Base-by-base conservation (phyloP, 352 stramenopile species). In the Bremia lactucae region DNA sequence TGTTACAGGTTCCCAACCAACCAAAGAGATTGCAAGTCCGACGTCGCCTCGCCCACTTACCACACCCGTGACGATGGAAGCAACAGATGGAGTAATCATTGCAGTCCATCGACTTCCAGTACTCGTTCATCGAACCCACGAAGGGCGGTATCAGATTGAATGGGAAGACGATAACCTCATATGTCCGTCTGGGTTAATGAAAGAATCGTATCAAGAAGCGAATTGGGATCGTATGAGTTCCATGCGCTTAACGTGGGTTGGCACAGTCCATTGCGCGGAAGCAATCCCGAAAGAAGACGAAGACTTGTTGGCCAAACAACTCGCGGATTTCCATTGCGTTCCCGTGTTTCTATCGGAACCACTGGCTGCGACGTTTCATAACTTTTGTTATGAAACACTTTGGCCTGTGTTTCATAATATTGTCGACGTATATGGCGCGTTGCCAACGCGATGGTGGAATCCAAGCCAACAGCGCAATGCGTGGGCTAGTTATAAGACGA, bases 361-460 rank as follows among this genome's bases (percentile, higher is more conserved):
- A 14, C 55, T 98, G 13, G 68, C 62, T 9, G 62, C 85, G 19
- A 94, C 78, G 20, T 94, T 90, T 46, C 92, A 97, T 62, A 79
- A 80, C 25, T 98, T 97, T 61, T 98, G 95, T 69, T 98, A 98
- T 58, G 87, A 90, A 15, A 94, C 96, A 18, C 70, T 99, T 8
- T 99, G 95, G 96, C 94, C 95, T 6, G 86, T 98, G 28, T 93
- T 99, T 49, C 96, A 99, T 71, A 97, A 98, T 66, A 92, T 98
- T n/a, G 86, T 97, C n/a, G 95, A 96, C 45, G 86, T 98, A 2
- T 98, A 98, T 41, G 76, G 76, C 1, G 62, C 65, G 6, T 42
- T 92, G 23, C 76, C 76, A 21, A 89, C 74, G 6, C 74, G 79
- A 15, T 92, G 79, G 79, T 89, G 76, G 76, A 89, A 92, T 28